Evolutionary conservation across 805 yeast species (phyloP).

Genomic region (Metschnikowia gruessii): DNA sequence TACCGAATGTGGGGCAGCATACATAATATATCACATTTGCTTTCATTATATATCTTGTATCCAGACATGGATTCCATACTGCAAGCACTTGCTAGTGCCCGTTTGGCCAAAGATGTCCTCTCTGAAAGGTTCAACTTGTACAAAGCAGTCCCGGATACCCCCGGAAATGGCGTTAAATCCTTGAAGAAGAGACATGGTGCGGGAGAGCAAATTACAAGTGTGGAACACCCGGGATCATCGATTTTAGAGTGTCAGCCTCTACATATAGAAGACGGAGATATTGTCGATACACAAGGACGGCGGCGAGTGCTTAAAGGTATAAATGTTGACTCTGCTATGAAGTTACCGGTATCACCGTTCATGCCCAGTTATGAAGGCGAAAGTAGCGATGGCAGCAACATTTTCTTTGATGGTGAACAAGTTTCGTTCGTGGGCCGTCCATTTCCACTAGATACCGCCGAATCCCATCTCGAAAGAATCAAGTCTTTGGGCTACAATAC

Average conservation of each 20-base stretch:
- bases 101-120: conserved; percentile 5
- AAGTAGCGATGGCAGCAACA: conserved; percentile 33
- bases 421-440: conserved; percentile 87
- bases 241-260: conserved; percentile 24
- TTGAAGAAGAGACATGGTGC: conserved; percentile 23
- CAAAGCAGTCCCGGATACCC: conserved; percentile 24
- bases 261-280: conserved; percentile 51
- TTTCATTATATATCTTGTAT: neutral
- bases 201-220: conserved; percentile 15
- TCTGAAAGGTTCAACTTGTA: conserved; percentile 32
- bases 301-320: conserved; percentile 71
- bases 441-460: conserved; percentile 71
- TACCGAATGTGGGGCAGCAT: conserved; percentile 2
- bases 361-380: conserved; percentile 42
- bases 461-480: conserved; percentile 62
- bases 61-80: conserved; percentile 6
- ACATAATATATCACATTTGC: too few species aligned
- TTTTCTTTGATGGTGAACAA: conserved; percentile 66
- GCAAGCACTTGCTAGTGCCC: conserved; percentile 5
- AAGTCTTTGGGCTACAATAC: conserved; percentile 81
- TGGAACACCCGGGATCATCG: conserved; percentile 7
- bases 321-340: conserved; percentile 72
- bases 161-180: conserved; percentile 28
- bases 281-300: conserved; percentile 57
- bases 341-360: conserved; percentile 61